phyloP scores from a whole-genome alignment of 1,284 basidiomycete genomes.

The Exobasidium rhododendri region DNA sequence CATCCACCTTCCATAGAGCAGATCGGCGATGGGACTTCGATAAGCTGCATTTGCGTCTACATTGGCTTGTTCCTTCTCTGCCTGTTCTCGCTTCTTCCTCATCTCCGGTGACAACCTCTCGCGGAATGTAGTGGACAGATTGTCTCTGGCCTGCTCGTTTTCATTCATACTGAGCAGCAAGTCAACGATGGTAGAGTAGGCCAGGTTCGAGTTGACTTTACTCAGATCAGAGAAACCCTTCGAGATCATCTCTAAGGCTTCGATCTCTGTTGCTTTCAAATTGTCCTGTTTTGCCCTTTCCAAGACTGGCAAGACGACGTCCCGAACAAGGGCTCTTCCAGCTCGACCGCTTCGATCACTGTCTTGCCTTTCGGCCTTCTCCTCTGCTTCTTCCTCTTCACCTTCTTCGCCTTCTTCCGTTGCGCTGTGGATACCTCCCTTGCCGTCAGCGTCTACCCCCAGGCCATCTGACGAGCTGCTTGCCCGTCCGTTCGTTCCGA shows the following conservation, averaged over 20 bases:
- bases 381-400: neutral
- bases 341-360: conserved; percentile 14
- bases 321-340: conserved; percentile 33
- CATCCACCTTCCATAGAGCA: conserved; percentile 91
- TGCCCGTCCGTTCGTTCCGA: conserved; percentile 59
- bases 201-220: conserved; percentile 73
- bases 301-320: conserved; percentile 43
- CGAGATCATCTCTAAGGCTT: conserved; percentile 81
- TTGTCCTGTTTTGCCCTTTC: conserved; percentile 59
- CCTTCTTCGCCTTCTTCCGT: neutral
- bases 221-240: conserved; percentile 81
- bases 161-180: conserved; percentile 82
- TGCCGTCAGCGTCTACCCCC: neutral
- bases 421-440: neutral
- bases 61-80: conserved; percentile 55
- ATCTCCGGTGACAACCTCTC: conserved; percentile 17
- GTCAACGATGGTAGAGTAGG: conserved; percentile 81
- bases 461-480: neutral
- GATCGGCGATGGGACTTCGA: conserved; percentile 74
- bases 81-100: conserved; percentile 16
- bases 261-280: conserved; percentile 80
- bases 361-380: neutral
- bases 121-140: conserved; percentile 37
- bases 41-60: conserved; percentile 28
- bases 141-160: conserved; percentile 27